Evolutionary conservation across 2,329 filamentous ascomycete genomes (phyloP), one percentile per base, ranked within the genome.

Genomic region (Fusarium sarcochroum): DNA sequence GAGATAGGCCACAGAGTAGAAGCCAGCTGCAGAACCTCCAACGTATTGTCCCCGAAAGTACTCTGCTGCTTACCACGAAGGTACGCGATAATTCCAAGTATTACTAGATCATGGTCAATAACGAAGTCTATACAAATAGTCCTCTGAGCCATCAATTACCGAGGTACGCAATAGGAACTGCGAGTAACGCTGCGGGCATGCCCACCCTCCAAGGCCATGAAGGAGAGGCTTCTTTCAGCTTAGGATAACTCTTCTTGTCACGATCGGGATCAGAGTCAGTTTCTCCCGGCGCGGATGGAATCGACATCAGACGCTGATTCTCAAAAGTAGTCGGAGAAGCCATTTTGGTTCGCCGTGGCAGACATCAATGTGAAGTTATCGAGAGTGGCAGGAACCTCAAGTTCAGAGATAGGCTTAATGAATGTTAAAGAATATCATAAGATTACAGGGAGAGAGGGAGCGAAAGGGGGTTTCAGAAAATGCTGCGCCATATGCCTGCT

Each of bases 1-100:
- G 54, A 13, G 6, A 68, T 68, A 4, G 59, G 66, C 59, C 59
- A 68, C 1, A 68, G 6, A 0, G 59, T 68, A 0, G 59, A 64
- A 4, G 59, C 49, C 2, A 68, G 13, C 5, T 44, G 52, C 0
- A 64, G 7, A 1, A 46, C 5, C 2, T 68, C 66, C 0, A 52
- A 32, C 5, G 60, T n/a, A 1, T 18, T 32, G 3, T 68, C 40
- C 0, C 65, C 63, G 2, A 64, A 57, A 0, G 11, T 2, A 0
- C 18, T 64, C 6, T 64, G 25, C 0, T 30, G 38, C 17, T 41
- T 55, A 3, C 13, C 30, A 5, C 45, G 11, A 0, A 68, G 18
- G 3, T 44, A 58, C 0, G 27, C 27, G 27, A 30, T 10, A 30
- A 30, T 30, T 13, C 27, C 27, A 30, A 30, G 27, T 30, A 30